Conservation (phyloP, 2,329 filamentous ascomycete species). For the Epichloe elymi region DNA sequence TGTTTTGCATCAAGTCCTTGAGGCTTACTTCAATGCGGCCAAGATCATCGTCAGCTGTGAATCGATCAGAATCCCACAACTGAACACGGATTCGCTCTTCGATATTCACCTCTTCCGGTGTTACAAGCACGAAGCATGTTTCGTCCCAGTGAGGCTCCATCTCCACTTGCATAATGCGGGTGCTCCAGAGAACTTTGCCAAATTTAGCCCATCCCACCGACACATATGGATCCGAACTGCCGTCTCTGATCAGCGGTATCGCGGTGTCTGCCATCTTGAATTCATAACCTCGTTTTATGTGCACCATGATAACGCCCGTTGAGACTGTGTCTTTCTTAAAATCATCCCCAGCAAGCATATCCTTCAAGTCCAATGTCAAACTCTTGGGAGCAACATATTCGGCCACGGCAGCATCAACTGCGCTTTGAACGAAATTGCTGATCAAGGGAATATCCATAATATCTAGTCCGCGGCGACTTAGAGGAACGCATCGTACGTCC, state of each 20-base stretch:
- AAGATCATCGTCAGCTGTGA: constrained; percentile 60
- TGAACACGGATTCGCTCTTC: constrained; percentile 56
- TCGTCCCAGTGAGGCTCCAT: constrained; percentile 62
- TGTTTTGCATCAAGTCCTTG: constrained; percentile 47
- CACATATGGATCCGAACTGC: constrained; percentile 57
- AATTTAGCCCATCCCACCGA: constrained; percentile 68
- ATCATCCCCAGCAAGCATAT: constrained; percentile 65
- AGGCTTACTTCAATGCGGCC: constrained; percentile 59
- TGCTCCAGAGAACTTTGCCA: constrained; percentile 47
- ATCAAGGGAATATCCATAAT: constrained; percentile 66
- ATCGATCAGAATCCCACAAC: constrained; percentile 63
- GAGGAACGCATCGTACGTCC: constrained; percentile 54
- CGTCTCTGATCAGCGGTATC: constrained; percentile 43
- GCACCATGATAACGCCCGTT: constrained; percentile 51
- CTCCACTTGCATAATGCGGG: constrained; percentile 49
- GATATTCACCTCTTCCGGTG: constrained; percentile 58
- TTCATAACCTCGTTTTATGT: constrained; percentile 52
- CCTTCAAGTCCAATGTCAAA: constrained; percentile 59
- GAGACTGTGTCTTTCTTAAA: constrained; percentile 63
- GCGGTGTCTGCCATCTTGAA: constrained; percentile 60
- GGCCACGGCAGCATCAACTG: constrained; percentile 59
- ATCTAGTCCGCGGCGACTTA: constrained; percentile 56
- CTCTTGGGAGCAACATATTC: constrained; percentile 69
- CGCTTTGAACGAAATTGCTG: constrained; percentile 61
- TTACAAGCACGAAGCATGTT: constrained; percentile 54